Percentiles rank a stretch among this genome's conserved stretches.
Conservation (phyloP, 2,329 filamentous ascomycete genomes). For the Aspergillus texensis region DNA sequence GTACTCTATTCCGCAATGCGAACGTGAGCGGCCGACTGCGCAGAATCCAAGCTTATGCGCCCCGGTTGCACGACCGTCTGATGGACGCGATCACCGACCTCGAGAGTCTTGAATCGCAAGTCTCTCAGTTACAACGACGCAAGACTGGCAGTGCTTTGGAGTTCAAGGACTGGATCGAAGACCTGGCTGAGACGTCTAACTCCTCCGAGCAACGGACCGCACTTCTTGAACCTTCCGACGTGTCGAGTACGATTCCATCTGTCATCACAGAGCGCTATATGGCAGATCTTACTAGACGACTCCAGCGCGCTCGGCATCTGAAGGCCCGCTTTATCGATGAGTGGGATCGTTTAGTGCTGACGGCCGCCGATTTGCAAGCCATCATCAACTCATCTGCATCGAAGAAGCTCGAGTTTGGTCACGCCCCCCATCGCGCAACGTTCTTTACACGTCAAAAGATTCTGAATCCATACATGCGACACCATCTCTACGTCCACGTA, state of each 20-base stretch:
- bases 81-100: slow-evolving; percentile 79
- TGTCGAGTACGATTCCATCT: slow-evolving; percentile 61
- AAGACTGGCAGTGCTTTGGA: slow-evolving; percentile 76
- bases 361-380: slow-evolving; percentile 74
- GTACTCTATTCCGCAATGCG: slow-evolving; percentile 76
- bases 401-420: slow-evolving; percentile 75
- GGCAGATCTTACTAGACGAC: slow-evolving; percentile 80
- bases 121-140: slow-evolving; percentile 74
- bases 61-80: slow-evolving; percentile 81
- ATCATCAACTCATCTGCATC: slow-evolving; percentile 83
- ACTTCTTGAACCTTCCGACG: slow-evolving; percentile 37
- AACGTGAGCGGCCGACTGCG: slow-evolving; percentile 74
- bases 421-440: slow-evolving; percentile 58
- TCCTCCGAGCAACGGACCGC: slow-evolving; percentile 62
- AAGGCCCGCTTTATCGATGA: slow-evolving; percentile 80
- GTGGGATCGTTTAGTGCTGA: slow-evolving; percentile 78
- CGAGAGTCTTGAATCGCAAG: slow-evolving; percentile 79
- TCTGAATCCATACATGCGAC: slow-evolving; percentile 79
- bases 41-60: slow-evolving; percentile 76
- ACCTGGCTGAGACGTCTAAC: slow-evolving; percentile 76
- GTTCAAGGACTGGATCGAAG: slow-evolving; percentile 94
- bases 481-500: slow-evolving; percentile 73
- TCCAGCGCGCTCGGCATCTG: slow-evolving; percentile 80
- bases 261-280: slow-evolving; percentile 93
- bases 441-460: slow-evolving; percentile 60